Conservation (phyloP, 129 eudicot species). For the Chrysanthemum makinoi region DNA sequence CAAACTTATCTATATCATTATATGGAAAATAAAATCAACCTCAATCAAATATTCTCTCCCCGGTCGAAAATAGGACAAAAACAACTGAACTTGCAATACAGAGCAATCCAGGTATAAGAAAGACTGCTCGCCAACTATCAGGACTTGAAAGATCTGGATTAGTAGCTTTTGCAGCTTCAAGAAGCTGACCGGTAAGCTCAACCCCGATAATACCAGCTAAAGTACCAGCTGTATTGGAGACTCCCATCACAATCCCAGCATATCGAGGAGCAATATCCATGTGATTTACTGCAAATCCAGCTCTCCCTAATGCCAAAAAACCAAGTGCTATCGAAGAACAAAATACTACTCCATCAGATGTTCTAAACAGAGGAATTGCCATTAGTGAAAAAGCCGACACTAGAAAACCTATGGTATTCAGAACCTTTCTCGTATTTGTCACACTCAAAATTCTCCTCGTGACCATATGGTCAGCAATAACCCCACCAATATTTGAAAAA, state of each 20-base stretch:
- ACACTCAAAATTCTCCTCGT: conserved; percentile 56
- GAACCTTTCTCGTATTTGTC: conserved; percentile 62
- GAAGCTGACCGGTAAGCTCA: conserved; percentile 77
- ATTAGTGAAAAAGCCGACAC: conserved; percentile 66
- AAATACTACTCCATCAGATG: conserved; percentile 57
- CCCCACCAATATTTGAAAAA: conserved; percentile 82
- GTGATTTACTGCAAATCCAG: conserved; percentile 94
- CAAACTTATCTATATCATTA: conserved; percentile 10
- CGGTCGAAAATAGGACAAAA: conserved; percentile 66
- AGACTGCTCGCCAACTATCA: conserved; percentile 81
- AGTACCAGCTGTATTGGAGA: conserved; percentile 87
- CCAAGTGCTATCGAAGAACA: conserved; percentile 84
- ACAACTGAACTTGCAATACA: conserved; percentile 63
- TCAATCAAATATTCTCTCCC: conserved; percentile 85
- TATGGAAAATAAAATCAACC: conserved; percentile 12
- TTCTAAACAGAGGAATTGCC: conserved; percentile 60
- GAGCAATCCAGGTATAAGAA: conserved; percentile 70
- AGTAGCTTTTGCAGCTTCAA: conserved; percentile 77
- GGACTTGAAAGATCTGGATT: conserved; percentile 63
- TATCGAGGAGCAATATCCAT: conserved; percentile 91
- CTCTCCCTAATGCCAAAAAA: conserved; percentile 86
- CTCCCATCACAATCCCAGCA: conserved; percentile 93
- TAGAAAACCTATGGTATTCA: conserved; percentile 64
- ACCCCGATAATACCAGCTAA: conserved; percentile 82
- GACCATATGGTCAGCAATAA: conserved; percentile 63